phyloP scores from a whole-genome alignment of 2,329 filamentous ascomycete genomes.

The Didymella segeticola region DNA sequence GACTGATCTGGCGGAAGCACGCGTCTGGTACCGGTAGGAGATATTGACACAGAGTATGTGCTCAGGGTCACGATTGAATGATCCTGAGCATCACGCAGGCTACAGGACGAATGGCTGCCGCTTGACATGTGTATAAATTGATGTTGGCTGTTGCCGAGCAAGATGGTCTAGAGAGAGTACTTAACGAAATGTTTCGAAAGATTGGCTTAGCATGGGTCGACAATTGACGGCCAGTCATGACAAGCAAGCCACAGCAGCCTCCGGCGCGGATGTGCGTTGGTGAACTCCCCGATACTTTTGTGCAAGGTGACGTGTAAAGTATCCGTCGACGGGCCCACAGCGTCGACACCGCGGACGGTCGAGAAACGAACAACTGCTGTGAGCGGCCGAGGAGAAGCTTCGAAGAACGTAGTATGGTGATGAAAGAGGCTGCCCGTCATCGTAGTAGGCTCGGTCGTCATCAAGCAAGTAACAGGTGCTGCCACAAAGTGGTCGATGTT shows the following conservation, averaged over 20 bases:
- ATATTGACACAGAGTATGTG: conserved; percentile 17
- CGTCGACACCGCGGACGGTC: neutral
- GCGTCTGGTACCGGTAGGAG: conserved; percentile 7
- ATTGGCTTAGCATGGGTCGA: conserved; percentile 1
- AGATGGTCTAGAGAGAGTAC: neutral
- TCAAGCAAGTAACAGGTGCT: conserved; percentile 3
- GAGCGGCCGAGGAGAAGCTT: neutral
- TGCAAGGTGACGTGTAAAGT: conserved; percentile 20
- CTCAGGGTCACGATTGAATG: conserved; percentile 1
- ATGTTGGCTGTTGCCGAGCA: too few relatives aligned
- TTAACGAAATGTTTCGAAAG: neutral
- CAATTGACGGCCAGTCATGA: conserved; percentile 10
- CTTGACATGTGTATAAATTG: neutral
- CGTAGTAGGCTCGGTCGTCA: neutral
- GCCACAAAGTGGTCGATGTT: conserved; percentile 11
- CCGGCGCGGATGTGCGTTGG: neutral
- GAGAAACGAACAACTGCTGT: neutral
- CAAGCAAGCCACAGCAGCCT: conserved; percentile 8
- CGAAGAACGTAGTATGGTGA: neutral
- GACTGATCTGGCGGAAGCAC: conserved; percentile 47
- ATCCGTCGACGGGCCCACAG: conserved; percentile 8
- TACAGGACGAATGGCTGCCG: neutral
- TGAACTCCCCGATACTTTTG: conserved; percentile 4
- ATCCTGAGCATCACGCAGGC: neutral
- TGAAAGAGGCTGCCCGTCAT: neutral